Percentiles rank a stretch among this genome's conserved stretches.
phyloP scores from a whole-genome alignment of 495 filamentous ascomycete genomes.

The Rusavskia elegans region DNA sequence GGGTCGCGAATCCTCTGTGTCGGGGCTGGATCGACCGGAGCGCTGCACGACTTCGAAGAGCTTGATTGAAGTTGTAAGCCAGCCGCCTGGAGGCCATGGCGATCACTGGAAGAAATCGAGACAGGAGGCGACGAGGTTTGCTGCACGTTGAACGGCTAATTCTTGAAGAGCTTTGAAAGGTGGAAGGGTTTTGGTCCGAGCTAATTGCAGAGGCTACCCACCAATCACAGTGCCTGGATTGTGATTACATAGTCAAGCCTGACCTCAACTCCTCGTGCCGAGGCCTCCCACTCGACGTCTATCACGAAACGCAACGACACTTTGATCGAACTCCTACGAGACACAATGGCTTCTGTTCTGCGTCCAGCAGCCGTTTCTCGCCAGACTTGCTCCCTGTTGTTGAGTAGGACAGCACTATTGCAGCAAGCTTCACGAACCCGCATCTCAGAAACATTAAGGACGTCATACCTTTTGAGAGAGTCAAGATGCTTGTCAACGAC shows the following conservation, averaged over 20 bases:
- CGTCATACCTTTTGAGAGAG: background rate
- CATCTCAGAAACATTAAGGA: background rate
- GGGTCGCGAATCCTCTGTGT: conserved; percentile 73
- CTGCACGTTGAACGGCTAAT: background rate
- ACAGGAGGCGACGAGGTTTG: conserved; percentile 5
- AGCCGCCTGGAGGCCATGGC: conserved; percentile 90
- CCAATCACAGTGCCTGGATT: background rate
- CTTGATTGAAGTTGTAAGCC: conserved; percentile 74
- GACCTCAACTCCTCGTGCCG: background rate
- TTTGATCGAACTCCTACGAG: background rate
- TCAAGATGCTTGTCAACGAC: background rate
- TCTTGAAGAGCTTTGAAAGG: background rate
- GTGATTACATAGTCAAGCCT: no score
- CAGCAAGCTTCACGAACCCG: background rate
- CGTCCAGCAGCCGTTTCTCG: background rate
- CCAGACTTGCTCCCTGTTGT: background rate
- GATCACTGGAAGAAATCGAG: conserved; percentile 19
- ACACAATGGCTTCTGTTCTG: background rate
- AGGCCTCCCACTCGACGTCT: background rate
- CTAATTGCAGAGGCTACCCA: background rate
- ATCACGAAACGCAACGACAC: no score
- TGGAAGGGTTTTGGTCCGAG: no score
- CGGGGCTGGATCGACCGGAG: conserved; percentile 55
- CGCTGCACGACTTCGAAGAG: conserved; percentile 67
- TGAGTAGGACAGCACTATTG: background rate